Conservation (phyloP, 2,329 filamentous ascomycete species). For the Botrytis tulipae region DNA sequence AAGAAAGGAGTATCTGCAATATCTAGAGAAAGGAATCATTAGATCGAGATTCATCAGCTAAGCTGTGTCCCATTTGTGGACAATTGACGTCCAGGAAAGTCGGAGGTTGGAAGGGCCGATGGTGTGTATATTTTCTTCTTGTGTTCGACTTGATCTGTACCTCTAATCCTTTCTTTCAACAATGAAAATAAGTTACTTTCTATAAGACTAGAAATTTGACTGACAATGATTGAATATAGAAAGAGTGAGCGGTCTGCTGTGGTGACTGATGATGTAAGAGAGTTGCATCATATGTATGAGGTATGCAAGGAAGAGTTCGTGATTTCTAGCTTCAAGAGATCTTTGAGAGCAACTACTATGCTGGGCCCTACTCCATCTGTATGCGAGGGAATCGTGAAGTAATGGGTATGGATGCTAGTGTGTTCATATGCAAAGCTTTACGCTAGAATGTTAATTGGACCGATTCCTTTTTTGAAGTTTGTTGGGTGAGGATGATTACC, state of each 20-base stretch:
- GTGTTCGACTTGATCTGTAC: not conserved
- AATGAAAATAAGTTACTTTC: not conserved
- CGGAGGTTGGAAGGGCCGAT: not conserved
- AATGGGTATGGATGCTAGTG: not conserved
- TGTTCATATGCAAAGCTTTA: not conserved
- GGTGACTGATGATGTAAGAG: not conserved
- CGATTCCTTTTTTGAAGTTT: not conserved
- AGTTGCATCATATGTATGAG: not conserved
- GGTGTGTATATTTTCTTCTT: constrained; percentile 8
- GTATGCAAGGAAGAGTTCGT: not conserved
- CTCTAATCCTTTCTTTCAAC: not conserved
- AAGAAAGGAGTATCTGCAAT: constrained; percentile 10
- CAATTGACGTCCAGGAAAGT: too few relatives aligned
- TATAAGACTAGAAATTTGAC: not conserved
- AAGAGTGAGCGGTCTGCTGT: not conserved
- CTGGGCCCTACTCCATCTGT: not conserved
- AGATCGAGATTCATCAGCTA: not conserved
- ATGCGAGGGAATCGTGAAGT: not conserved
- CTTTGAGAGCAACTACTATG: not conserved
- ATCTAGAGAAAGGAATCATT: not conserved
- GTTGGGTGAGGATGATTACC: not conserved
- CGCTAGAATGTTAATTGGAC: not conserved
- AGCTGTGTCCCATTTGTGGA: not conserved
- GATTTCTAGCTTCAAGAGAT: not conserved
- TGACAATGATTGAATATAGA: constrained; percentile 9